Evolutionary conservation across 2,329 filamentous ascomycete genomes (phyloP), one percentile per base, ranked within the genome.

Genomic region (Penicillium olsonii): DNA sequence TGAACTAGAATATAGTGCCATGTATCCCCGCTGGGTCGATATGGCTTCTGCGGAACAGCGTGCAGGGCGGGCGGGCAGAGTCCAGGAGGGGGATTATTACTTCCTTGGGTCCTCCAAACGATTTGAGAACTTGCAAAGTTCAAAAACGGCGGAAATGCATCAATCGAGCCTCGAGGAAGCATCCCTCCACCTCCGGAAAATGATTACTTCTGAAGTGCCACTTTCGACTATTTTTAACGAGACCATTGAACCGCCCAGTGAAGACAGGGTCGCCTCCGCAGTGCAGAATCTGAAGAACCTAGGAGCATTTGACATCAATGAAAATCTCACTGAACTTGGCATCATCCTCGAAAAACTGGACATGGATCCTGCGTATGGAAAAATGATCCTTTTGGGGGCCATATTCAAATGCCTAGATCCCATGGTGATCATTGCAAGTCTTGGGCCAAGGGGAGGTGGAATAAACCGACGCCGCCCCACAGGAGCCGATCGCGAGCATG

Each of bases 371-470:
- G 55, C 64, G 3, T 55, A 75, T 29, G 78, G 73, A 24, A 80
- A 79, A 52, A 74, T 80, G 71, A 70, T 80, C 43, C 46, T 79
- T 17, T 62, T 81, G 9, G 78, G 78, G 5, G 62, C 78, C 20
- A 71, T 81, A 38, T 81, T 81, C 64, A 69, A 71, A 31, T 81
- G 78, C 55, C 64, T 81, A 4, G 76, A 80, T 53, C 76, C 78
- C 0, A 71, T 80, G 56, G 55, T 81, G 22, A 70, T 78, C 22
- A 54, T 78, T 5, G 75, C 70, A 29, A 66, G 69, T 14, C 62
- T 70, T 5, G 61, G 59, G 4, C 54, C 60, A n/a, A n/a, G n/a
- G 5, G 64, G 67, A 31, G 8, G 8, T 24, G 22, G n/a, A n/a
- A n/a, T n/a, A n/a, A n/a, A n/a, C n/a, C n/a, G n/a, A n/a, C n/a